Percentiles rank a stretch among this genome's conserved stretches.
phyloP scores from a whole-genome alignment of 495 filamentous ascomycete genomes.

The Aspergillus wentii region DNA sequence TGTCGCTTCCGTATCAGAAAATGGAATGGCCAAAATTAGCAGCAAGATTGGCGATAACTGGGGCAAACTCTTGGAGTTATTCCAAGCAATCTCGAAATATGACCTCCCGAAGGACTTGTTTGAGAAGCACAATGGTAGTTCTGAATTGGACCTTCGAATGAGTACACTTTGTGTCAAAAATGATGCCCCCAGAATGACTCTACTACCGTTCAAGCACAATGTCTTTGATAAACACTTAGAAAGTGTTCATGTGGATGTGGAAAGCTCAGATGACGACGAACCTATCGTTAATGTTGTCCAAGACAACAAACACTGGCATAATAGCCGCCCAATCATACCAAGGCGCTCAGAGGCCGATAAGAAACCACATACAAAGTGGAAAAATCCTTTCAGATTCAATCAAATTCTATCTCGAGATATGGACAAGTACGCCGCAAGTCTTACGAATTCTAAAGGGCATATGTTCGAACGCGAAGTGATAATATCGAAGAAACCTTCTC shows the following conservation, averaged over 20 bases:
- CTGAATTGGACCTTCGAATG: not conserved
- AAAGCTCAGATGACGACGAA: not conserved
- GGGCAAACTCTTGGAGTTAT: not conserved
- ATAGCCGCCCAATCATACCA: not conserved
- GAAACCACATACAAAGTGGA: slow-evolving; percentile 10
- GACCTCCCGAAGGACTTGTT: not conserved
- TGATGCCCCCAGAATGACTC: too few species aligned
- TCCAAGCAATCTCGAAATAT: not conserved
- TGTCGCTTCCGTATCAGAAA: too few species aligned
- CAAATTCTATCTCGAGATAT: slow-evolving; percentile 58
- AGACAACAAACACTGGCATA: not conserved
- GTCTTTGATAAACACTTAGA: not conserved
- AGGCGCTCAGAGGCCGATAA: not conserved
- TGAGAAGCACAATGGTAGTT: not conserved
- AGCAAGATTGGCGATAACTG: not conserved
- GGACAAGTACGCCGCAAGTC: slow-evolving; percentile 61
- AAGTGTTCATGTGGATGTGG: not conserved
- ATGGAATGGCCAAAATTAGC: not conserved
- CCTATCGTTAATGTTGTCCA: not conserved
- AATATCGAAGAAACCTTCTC: slow-evolving; percentile 30
- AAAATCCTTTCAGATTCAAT: slow-evolving; percentile 36
- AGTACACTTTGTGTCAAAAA: too few species aligned
- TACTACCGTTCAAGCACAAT: not conserved
- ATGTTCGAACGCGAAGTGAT: slow-evolving; percentile 57
- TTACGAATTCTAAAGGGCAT: slow-evolving; percentile 60